Percentiles rank a stretch among this genome's conserved stretches.
Conservation (phyloP, 225 moss, liverwort and hornwort species). For the Sphagnum contortum region DNA sequence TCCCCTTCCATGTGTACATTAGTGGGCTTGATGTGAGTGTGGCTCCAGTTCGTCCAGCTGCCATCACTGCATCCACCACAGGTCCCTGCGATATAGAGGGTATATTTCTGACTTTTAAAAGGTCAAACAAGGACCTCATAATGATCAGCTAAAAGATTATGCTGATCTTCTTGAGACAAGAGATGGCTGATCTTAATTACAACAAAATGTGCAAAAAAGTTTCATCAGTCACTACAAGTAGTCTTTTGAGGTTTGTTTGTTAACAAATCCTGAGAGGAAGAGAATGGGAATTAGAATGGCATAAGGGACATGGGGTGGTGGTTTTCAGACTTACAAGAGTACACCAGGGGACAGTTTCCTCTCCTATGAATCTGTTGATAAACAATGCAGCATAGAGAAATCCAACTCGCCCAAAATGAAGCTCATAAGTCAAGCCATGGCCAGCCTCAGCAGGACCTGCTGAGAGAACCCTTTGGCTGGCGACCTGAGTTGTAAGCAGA, state of each 20-base stretch:
- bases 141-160: too few species aligned
- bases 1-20: slow-evolving; percentile 97
- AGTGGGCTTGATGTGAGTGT: slow-evolving; percentile 63
- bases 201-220: too few species aligned
- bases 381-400: slow-evolving; percentile 89
- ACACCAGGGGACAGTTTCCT: slow-evolving; percentile 64
- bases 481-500: slow-evolving; percentile 35
- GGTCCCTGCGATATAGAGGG: slow-evolving; percentile 40
- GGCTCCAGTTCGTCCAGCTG: slow-evolving; percentile 87
- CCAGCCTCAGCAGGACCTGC: slow-evolving; percentile 86
- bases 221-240: neutral
- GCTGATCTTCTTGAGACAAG: too few species aligned
- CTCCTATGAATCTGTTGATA: slow-evolving; percentile 65
- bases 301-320: too few species aligned
- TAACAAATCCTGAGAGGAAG: neutral
- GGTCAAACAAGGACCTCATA: too few species aligned
- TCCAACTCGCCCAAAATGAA: slow-evolving; percentile 88
- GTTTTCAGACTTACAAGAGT: slow-evolving; percentile 13
- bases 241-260: neutral
- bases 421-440: slow-evolving; percentile 67
- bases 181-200: too few species aligned
- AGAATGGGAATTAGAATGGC: neutral
- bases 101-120: too few species aligned
- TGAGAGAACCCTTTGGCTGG: slow-evolving; percentile 65
- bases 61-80: slow-evolving; percentile 76